These are phyloP conservation scores for Rhodotorula sp. DNA, from an alignment of 1,284 basidiomycete genomes.

Conservation along the genomic window DNA sequence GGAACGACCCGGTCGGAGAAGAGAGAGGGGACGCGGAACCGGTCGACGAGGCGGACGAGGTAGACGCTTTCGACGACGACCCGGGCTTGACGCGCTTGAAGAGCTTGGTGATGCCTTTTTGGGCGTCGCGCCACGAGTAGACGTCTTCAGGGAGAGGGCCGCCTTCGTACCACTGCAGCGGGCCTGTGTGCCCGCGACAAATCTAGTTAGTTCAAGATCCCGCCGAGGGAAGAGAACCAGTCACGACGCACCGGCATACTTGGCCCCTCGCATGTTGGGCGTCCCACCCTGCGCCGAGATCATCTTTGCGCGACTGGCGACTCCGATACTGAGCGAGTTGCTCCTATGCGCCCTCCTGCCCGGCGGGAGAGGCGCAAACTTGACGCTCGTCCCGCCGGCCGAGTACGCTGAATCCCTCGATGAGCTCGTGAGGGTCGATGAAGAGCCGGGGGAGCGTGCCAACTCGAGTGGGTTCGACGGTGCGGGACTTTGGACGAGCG, in stretches of 20 bases:
- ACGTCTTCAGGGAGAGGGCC: slow-evolving; percentile 32
- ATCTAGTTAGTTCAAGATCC: background rate
- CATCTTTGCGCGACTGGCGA: slow-evolving; percentile 35
- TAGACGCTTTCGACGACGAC: background rate
- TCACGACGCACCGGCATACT: slow-evolving; percentile 30
- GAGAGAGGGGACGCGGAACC: background rate
- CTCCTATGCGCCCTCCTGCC: slow-evolving; percentile 19
- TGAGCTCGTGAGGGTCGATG: background rate
- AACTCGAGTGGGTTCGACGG: too few species aligned
- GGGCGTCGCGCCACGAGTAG: slow-evolving; percentile 34
- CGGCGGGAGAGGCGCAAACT: slow-evolving; percentile 35
- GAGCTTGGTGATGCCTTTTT: slow-evolving; percentile 30
- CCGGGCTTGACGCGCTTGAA: slow-evolving; percentile 22
- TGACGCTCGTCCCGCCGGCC: slow-evolving; percentile 7
- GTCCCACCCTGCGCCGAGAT: slow-evolving; percentile 26
- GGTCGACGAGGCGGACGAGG: background rate
- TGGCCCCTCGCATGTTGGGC: slow-evolving; percentile 21
- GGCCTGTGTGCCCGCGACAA: slow-evolving; percentile 13
- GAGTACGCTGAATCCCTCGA: background rate
- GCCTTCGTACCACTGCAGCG: slow-evolving; percentile 38
- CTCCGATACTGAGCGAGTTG: slow-evolving; percentile 35
- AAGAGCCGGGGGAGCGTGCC: too few species aligned
- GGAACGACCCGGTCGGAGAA: background rate
- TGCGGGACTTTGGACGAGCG: background rate
- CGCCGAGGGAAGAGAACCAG: background rate